Percentiles rank a stretch among this genome's conserved stretches.
Conservation (phyloP, 495 filamentous ascomycete species). For the Melanomma pulvis-pyrius region DNA sequence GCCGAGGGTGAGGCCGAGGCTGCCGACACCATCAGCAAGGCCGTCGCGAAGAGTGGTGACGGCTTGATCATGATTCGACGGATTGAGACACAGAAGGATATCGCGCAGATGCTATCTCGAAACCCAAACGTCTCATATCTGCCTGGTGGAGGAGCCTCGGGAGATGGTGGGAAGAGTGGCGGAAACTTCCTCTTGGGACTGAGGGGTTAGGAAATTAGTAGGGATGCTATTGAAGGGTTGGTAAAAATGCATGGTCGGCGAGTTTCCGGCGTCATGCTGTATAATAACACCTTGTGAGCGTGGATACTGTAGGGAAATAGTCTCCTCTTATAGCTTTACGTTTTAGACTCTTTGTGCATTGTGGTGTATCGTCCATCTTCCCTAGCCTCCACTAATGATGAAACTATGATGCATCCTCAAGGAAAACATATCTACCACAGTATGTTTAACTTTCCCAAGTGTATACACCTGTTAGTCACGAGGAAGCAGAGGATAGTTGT, state of each 20-base stretch:
- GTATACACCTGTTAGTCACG: too few species aligned
- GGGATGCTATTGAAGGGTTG: neutral
- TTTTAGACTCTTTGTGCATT: constrained; percentile 23
- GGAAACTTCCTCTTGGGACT: constrained; percentile 68
- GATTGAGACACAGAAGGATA: constrained; percentile 96
- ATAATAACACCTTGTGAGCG: constrained; percentile 29
- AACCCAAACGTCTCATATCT: constrained; percentile 98
- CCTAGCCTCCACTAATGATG: too few species aligned
- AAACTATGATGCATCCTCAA: too few species aligned
- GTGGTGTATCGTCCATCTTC: too few species aligned
- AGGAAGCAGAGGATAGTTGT: too few species aligned
- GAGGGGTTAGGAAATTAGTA: constrained; percentile 42
- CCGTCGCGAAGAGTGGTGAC: constrained; percentile 89
- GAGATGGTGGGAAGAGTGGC: constrained; percentile 56
- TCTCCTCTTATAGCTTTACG: constrained; percentile 29
- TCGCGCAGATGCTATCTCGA: constrained; percentile 81
- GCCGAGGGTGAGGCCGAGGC: constrained; percentile 97
- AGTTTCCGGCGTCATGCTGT: constrained; percentile 20
- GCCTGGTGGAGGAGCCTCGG: constrained; percentile 68
- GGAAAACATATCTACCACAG: too few species aligned
- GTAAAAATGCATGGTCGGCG: constrained; percentile 24
- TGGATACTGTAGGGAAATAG: constrained; percentile 34
- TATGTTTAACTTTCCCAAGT: too few species aligned
- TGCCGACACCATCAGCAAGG: constrained; percentile 89
- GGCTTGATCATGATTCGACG: constrained; percentile 92